These are phyloP conservation scores for Passiflora organensis DNA, from an alignment of 345 rosid species.

Conservation along the genomic window DNA sequence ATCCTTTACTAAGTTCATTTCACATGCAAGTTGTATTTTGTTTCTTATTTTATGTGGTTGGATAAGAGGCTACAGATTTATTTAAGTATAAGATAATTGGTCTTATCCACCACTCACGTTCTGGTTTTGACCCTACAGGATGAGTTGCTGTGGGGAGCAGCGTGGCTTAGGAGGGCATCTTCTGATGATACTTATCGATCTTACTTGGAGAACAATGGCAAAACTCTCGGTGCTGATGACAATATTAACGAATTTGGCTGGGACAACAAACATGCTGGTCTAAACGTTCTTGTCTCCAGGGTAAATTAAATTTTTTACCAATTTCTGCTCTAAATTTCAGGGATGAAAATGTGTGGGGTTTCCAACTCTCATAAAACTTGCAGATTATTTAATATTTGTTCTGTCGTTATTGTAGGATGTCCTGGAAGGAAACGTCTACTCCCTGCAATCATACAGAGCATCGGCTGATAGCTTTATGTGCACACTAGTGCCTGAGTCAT, in stretches of 20 bases:
- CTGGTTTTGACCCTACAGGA: conserved; percentile 36
- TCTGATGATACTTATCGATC: conserved; percentile 50
- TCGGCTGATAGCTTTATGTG: conserved; percentile 98
- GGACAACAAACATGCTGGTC: conserved; percentile 97
- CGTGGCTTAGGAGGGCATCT: conserved; percentile 86
- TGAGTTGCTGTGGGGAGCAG: conserved; percentile 97
- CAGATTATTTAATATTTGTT: neutral
- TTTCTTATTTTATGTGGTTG: neutral
- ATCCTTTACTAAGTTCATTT: too few relatives aligned
- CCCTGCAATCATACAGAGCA: conserved; percentile 70
- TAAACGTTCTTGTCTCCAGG: conserved; percentile 89
- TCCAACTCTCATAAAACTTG: too few relatives aligned
- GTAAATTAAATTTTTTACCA: conserved; percentile 9
- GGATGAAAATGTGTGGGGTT: too few relatives aligned
- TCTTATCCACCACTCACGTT: neutral
- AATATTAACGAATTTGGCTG: conserved; percentile 93
- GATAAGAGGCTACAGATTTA: neutral
- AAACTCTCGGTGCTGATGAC: conserved; percentile 84
- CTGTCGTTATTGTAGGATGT: conserved; percentile 47
- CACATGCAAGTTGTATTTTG: neutral
- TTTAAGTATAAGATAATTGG: too few relatives aligned
- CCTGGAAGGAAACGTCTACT: conserved; percentile 50
- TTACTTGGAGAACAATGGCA: conserved; percentile 71
- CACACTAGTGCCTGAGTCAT: conserved; percentile 67
- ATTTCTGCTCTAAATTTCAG: neutral